Conservation (phyloP, 441 rosid species). For the Breynia disticha region DNA sequence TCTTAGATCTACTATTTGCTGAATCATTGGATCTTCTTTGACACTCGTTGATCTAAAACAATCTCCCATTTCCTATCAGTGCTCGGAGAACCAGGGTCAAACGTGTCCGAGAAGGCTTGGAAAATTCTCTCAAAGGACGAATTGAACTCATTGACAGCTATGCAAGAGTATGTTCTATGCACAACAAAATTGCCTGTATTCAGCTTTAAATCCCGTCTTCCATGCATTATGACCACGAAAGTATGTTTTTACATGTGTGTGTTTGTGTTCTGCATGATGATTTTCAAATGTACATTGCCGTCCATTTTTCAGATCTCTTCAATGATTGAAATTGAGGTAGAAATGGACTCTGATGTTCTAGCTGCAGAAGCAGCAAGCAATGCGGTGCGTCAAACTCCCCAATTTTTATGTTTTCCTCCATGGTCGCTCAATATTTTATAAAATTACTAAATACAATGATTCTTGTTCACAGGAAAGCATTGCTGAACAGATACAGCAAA, state of each 20-base stretch:
- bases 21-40: slow-evolving; percentile 7
- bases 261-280: slow-evolving; percentile 1
- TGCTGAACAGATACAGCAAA: slow-evolving; percentile 73
- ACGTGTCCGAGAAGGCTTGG: slow-evolving; percentile 73
- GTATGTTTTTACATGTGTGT: neutral
- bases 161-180: slow-evolving; percentile 56
- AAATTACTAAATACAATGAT: slow-evolving; percentile 6
- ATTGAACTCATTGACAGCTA: slow-evolving; percentile 86
- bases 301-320: slow-evolving; percentile 59
- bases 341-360: slow-evolving; percentile 88
- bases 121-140: slow-evolving; percentile 63
- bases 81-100: slow-evolving; percentile 70
- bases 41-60: slow-evolving; percentile 7
- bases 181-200: neutral
- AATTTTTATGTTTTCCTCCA: slow-evolving; percentile 11
- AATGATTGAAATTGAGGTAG: slow-evolving; percentile 95
- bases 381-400: slow-evolving; percentile 36
- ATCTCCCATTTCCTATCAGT: slow-evolving; percentile 27
- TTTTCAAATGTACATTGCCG: slow-evolving; percentile 4
- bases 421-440: neutral
- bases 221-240: neutral
- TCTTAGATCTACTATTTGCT: slow-evolving; percentile 6
- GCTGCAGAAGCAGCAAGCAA: slow-evolving; percentile 85
- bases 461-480: slow-evolving; percentile 56
- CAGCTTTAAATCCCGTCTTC: neutral